Evolutionary conservation across 2,329 filamentous ascomycete genomes (phyloP).

Genomic region (Lasiodiplodia hormozganensis): DNA sequence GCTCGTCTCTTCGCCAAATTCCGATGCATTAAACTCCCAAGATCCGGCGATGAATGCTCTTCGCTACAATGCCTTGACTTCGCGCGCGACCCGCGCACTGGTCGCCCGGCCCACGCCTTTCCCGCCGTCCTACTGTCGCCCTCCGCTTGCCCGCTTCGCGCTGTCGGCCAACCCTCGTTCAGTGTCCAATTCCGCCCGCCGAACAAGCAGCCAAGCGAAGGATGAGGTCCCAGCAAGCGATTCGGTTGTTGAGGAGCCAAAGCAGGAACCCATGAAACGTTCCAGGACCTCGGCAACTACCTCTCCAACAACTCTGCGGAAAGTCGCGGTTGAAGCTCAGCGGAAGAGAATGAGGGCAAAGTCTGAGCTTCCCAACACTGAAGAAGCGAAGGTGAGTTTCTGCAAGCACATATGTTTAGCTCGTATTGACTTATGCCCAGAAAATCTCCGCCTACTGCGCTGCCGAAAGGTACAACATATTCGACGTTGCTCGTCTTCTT

Average conservation of each 20-base stretch:
- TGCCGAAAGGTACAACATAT: slow-evolving; percentile 70
- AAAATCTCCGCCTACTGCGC: slow-evolving; percentile 70
- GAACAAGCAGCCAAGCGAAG: background rate
- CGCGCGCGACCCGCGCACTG: slow-evolving; percentile 24
- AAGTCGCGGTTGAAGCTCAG: slow-evolving; percentile 88
- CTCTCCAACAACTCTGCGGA: slow-evolving; percentile 74
- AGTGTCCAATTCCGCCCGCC: slow-evolving; percentile 1
- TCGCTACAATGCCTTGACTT: slow-evolving; percentile 35
- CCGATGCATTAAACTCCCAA: background rate
- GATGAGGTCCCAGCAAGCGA: background rate
- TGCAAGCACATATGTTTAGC: background rate
- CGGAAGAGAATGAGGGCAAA: slow-evolving; percentile 55
- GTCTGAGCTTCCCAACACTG: slow-evolving; percentile 36
- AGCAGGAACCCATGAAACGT: slow-evolving; percentile 9
- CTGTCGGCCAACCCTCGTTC: background rate
- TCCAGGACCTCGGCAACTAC: slow-evolving; percentile 38
- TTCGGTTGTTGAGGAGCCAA: background rate
- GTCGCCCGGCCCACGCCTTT: slow-evolving; percentile 10
- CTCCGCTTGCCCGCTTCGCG: background rate
- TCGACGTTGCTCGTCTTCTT: slow-evolving; percentile 63
- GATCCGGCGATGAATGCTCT: slow-evolving; percentile 38
- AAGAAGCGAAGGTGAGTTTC: slow-evolving; percentile 42
- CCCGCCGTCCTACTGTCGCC: background rate
- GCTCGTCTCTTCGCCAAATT: slow-evolving; percentile 1
- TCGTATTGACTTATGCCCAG: slow-evolving; percentile 38